Percentiles rank a stretch among this genome's conserved stretches.
Evolutionary conservation across 2,329 filamentous ascomycete genomes (phyloP).

Genomic region (Hypoxylon sp.): DNA sequence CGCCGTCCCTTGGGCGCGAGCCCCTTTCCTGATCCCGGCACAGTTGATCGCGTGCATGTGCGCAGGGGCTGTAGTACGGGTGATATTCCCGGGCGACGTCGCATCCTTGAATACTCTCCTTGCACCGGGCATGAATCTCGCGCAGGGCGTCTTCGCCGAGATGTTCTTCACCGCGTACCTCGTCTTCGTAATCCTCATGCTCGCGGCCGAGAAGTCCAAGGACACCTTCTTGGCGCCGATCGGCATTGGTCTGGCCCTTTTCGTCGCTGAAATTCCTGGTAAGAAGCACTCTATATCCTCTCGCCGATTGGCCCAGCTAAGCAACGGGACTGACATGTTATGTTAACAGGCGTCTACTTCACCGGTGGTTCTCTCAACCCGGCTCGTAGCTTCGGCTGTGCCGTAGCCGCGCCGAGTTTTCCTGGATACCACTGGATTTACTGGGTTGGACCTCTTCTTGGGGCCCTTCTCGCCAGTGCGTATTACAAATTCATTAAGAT

Average conservation of each 20-base stretch:
- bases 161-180: slow-evolving; percentile 70
- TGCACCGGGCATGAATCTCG: slow-evolving; percentile 48
- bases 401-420: slow-evolving; percentile 53
- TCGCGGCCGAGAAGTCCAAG: slow-evolving; percentile 74
- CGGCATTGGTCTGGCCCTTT: slow-evolving; percentile 74
- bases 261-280: slow-evolving; percentile 61
- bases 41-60: slow-evolving; percentile 67
- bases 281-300: slow-evolving; percentile 11
- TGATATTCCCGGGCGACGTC: slow-evolving; percentile 64
- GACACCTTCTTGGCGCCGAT: slow-evolving; percentile 74
- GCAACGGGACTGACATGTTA: not conserved
- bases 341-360: slow-evolving; percentile 52
- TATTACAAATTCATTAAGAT: slow-evolving; percentile 58
- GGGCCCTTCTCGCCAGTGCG: slow-evolving; percentile 55
- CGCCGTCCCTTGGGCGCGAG: slow-evolving; percentile 60
- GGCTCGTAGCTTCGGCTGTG: slow-evolving; percentile 59
- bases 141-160: slow-evolving; percentile 70
- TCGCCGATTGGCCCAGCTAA: not conserved
- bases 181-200: slow-evolving; percentile 72
- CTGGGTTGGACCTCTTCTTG: slow-evolving; percentile 59
- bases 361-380: slow-evolving; percentile 59
- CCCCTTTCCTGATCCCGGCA: slow-evolving; percentile 60
- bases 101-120: slow-evolving; percentile 42
- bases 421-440: slow-evolving; percentile 59
- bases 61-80: slow-evolving; percentile 65